A percentile compares a stretch with the other conserved stretches of the same genome.
phyloP scores from a whole-genome alignment of 1,284 basidiomycete genomes.

The Pseudozyma sp. region DNA sequence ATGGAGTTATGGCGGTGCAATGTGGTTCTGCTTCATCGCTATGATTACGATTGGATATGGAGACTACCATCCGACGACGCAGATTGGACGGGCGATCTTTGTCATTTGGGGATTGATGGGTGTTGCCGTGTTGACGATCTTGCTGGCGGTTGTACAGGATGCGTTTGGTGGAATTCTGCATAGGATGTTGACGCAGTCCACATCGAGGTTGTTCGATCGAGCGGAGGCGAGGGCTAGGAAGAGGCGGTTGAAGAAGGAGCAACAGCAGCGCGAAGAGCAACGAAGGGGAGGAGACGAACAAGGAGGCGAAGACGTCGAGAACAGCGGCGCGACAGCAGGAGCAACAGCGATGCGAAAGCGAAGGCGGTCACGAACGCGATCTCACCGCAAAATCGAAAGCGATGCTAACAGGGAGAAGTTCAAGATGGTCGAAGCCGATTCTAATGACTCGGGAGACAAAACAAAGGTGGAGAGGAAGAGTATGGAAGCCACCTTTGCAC shows the following conservation, averaged over 20 bases:
- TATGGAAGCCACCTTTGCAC: neutral
- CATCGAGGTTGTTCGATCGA: conserved; percentile 32
- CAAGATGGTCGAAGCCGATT: neutral
- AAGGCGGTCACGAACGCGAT: too few relatives aligned
- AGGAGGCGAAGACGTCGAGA: neutral
- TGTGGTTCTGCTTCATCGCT: conserved; percentile 76
- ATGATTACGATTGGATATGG: conserved; percentile 65
- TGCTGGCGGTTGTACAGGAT: conserved; percentile 72
- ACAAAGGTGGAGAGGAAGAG: neutral
- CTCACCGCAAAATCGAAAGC: neutral
- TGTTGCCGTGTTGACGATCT: conserved; percentile 54
- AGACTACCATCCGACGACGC: conserved; percentile 40
- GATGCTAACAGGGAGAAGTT: neutral
- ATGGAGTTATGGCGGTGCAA: conserved; percentile 73
- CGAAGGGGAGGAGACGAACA: neutral
- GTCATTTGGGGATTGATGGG: conserved; percentile 79
- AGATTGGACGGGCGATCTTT: conserved; percentile 80
- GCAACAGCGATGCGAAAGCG: too few relatives aligned
- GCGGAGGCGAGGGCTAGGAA: conserved; percentile 27
- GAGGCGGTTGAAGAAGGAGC: conserved; percentile 9
- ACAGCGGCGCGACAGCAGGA: too few relatives aligned
- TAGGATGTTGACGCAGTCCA: conserved; percentile 24
- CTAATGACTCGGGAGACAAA: neutral
- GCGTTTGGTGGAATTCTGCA: conserved; percentile 48
- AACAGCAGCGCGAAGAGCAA: neutral